Conservation (phyloP, 257 asterid genomes). For the Solanum pinnatisectum region DNA sequence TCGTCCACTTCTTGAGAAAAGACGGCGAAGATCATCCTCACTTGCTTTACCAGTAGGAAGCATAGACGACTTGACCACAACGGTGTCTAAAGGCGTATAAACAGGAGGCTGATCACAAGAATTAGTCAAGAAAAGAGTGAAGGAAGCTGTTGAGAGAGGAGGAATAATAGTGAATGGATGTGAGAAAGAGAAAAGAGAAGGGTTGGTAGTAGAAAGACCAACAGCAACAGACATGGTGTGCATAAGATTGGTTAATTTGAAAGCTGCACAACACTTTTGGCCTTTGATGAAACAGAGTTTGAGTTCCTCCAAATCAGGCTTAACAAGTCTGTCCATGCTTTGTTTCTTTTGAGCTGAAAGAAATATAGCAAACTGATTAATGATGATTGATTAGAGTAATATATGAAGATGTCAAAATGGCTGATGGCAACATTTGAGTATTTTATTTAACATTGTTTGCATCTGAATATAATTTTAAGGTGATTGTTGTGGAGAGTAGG, state of each 20-base stretch:
- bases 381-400: not conserved
- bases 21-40: conserved; percentile 52
- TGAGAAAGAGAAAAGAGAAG: conserved; percentile 40
- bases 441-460: not conserved
- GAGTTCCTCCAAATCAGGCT: conserved; percentile 37
- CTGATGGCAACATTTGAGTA: not conserved
- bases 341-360: not conserved
- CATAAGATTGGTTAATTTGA: conserved; percentile 65
- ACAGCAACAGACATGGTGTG: conserved; percentile 87
- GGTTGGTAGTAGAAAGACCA: conserved; percentile 47
- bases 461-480: not conserved
- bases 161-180: conserved; percentile 42
- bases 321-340: conserved; percentile 60
- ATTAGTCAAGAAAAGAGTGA: conserved; percentile 25
- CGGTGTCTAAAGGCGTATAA: conserved; percentile 31
- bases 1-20: conserved; percentile 51
- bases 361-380: not conserved
- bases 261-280: conserved; percentile 36
- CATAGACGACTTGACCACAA: conserved; percentile 51
- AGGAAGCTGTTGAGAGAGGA: conserved; percentile 51
- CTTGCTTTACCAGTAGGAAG: conserved; percentile 74
- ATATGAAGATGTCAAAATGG: not conserved
- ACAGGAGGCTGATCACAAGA: conserved; percentile 42
- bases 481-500: not conserved
- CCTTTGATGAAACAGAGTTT: conserved; percentile 30